These are phyloP conservation scores for Spathaspora boniae DNA, from an alignment of 805 yeast species.

Conservation along the genomic window DNA sequence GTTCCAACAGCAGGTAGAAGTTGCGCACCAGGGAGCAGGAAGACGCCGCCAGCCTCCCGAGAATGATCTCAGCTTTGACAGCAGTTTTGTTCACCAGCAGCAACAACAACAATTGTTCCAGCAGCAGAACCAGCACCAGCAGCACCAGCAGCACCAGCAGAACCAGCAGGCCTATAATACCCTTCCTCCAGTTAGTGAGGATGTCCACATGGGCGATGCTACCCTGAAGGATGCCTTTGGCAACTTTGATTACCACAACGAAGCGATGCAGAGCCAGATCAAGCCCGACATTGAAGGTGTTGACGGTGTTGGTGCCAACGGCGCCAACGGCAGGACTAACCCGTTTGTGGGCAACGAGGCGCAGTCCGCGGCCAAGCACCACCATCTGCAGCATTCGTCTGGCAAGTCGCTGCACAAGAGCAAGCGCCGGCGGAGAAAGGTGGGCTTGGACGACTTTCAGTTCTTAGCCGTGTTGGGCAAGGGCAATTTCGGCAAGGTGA, in stretches of 20 bases:
- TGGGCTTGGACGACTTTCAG: slow-evolving; percentile 93
- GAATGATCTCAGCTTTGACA: slow-evolving; percentile 4
- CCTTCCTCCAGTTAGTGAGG: slow-evolving; percentile 1
- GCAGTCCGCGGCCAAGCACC: slow-evolving; percentile 9
- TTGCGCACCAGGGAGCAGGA: slow-evolving; percentile 17
- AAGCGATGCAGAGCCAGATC: slow-evolving; percentile 14
- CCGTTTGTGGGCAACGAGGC: slow-evolving; percentile 13
- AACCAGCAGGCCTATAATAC: neutral
- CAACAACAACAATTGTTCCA: slow-evolving; percentile 4
- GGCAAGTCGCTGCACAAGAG: slow-evolving; percentile 22
- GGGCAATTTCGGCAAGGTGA: slow-evolving; percentile 98
- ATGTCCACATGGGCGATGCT: neutral
- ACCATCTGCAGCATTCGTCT: slow-evolving; percentile 2
- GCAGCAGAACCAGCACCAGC: slow-evolving; percentile 4
- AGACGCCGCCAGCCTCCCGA: slow-evolving; percentile 13
- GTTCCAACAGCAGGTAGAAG: slow-evolving; percentile 25
- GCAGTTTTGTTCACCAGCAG: slow-evolving; percentile 6
- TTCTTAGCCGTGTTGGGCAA: slow-evolving; percentile 94
- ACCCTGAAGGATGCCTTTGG: slow-evolving; percentile 8
- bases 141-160: slow-evolving; percentile 3
- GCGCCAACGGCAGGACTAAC: slow-evolving; percentile 14
- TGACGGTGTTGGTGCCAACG: slow-evolving; percentile 8
- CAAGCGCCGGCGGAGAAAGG: slow-evolving; percentile 55
- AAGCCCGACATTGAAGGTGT: slow-evolving; percentile 5
- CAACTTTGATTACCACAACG: slow-evolving; percentile 13